These are phyloP conservation scores for Paraleonurus japonicus DNA, from an alignment of 257 asterid species.

Conservation along the genomic window DNA sequence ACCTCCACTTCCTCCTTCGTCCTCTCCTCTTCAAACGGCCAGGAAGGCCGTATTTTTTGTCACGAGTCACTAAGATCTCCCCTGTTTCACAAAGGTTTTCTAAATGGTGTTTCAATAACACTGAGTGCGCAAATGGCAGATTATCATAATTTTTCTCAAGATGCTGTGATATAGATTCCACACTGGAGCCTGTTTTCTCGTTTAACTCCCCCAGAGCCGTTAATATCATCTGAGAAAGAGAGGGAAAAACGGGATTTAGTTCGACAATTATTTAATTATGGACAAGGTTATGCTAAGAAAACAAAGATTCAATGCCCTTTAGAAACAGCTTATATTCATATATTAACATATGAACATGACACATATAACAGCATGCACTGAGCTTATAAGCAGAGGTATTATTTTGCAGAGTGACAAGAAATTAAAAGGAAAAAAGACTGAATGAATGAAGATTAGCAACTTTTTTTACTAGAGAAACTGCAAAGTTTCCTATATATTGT, in stretches of 20 bases:
- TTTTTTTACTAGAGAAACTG: background rate
- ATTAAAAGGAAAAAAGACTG: too few species aligned
- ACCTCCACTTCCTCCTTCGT: conserved; percentile 28
- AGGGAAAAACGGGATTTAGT: background rate
- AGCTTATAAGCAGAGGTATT: too few species aligned
- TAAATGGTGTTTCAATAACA: conserved; percentile 51
- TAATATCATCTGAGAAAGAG: conserved; percentile 53
- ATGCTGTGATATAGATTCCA: conserved; percentile 49
- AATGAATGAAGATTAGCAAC: background rate
- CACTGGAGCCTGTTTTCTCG: conserved; percentile 50
- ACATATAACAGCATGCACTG: background rate
- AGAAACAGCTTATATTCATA: background rate
- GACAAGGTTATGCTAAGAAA: background rate
- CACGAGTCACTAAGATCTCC: conserved; percentile 30
- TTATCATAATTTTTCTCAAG: conserved; percentile 35
- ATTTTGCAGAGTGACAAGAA: background rate
- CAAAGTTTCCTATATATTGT: background rate
- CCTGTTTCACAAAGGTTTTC: conserved; percentile 39
- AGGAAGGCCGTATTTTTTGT: conserved; percentile 35
- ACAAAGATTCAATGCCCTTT: background rate
- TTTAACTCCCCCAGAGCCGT: conserved; percentile 48
- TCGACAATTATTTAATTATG: too few species aligned
- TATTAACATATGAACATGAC: background rate
- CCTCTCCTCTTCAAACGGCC: conserved; percentile 27
- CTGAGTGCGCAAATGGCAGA: conserved; percentile 59